These are phyloP conservation scores for Leccinum aurantiacum DNA, from an alignment of 768 basidiomycete species.

Conservation along the genomic window DNA sequence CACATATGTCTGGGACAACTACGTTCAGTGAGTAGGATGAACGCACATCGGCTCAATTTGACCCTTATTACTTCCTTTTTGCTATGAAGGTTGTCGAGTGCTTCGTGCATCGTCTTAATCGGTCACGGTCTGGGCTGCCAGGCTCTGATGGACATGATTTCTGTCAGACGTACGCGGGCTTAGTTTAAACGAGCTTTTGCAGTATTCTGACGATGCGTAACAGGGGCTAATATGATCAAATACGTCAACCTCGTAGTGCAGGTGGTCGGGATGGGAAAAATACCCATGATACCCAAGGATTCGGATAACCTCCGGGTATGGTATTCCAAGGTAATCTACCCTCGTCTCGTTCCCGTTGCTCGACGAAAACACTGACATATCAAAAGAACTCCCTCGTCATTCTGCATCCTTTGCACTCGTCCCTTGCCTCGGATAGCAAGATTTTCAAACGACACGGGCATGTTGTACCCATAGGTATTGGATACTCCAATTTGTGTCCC, in stretches of 20 bases:
- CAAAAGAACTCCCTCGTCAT: conserved; percentile 71
- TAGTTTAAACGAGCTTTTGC: neutral
- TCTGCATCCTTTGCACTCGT: conserved; percentile 61
- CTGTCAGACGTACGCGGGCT: conserved; percentile 58
- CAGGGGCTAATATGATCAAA: conserved; percentile 56
- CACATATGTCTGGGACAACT: conserved; percentile 94
- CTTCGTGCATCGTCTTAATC: conserved; percentile 73
- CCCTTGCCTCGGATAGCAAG: conserved; percentile 40
- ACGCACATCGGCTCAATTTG: neutral
- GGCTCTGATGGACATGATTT: conserved; percentile 72
- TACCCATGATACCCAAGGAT: conserved; percentile 55
- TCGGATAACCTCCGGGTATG: conserved; percentile 60
- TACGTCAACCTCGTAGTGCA: conserved; percentile 74
- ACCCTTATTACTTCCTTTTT: conserved; percentile 1
- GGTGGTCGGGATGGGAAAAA: conserved; percentile 64
- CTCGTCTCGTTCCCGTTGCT: conserved; percentile 13
- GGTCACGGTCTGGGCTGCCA: conserved; percentile 87
- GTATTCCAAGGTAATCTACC: conserved; percentile 62
- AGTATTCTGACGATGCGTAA: neutral
- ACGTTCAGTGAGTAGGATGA: conserved; percentile 69
- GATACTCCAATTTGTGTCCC: neutral
- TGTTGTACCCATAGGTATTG: conserved; percentile 60
- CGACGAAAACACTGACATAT: conserved; percentile 8
- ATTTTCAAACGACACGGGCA: conserved; percentile 62
- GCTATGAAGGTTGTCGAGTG: conserved; percentile 61